Evolutionary conservation across 2,329 filamentous ascomycete genomes (phyloP), one percentile per base, ranked within the genome.

Genomic region (Aspergillus neotritici): DNA sequence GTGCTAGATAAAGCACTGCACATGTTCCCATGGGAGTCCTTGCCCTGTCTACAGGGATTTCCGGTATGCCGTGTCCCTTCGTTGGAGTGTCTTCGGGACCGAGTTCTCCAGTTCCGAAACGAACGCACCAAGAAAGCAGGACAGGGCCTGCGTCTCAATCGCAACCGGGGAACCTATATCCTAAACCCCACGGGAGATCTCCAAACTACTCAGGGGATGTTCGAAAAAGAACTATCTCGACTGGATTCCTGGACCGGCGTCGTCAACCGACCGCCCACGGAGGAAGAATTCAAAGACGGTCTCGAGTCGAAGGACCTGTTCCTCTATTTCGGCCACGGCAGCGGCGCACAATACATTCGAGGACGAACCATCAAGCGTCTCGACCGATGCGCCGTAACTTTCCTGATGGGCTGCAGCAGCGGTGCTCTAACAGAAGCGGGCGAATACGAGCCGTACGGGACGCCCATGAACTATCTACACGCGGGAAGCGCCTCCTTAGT

Each of bases 281-380:
- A 97, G 62, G 67, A 77, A 3, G 87, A 94, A 49, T 91, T 97
- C 64, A 82, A 83, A 50, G 57, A 68, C 0, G 79, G 78, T 0
- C 76, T 98, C 7, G 71, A 78, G 36, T 66, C 73, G 0, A 82
- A 81, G 13, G 82, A 88, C 45, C 71, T 95, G 2, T 72, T 96
- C 16, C 75, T 98, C 9, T 98, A 98, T 71, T 97, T 98, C 65
- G 93, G 93, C 1, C 93, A 98, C 68, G 93, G 93, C 47, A 91
- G 87, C 52, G 93, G 91, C 15, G 87, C 87, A 21, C 93, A 98
- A 66, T 98, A 95, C 66, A 88, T 98, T 45, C 84, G 90, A 25
- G 83, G 86, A 10, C 82, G 87, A 53, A 87, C 87, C 1, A 82
- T 98, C 52, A 84, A 87, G 42, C 82, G 81, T 46, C 77, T 97